Evolutionary conservation across 352 stramenopile species (phyloP), one percentile per base, ranked within the genome.

Genomic region (Globisporangium alternatum): DNA sequence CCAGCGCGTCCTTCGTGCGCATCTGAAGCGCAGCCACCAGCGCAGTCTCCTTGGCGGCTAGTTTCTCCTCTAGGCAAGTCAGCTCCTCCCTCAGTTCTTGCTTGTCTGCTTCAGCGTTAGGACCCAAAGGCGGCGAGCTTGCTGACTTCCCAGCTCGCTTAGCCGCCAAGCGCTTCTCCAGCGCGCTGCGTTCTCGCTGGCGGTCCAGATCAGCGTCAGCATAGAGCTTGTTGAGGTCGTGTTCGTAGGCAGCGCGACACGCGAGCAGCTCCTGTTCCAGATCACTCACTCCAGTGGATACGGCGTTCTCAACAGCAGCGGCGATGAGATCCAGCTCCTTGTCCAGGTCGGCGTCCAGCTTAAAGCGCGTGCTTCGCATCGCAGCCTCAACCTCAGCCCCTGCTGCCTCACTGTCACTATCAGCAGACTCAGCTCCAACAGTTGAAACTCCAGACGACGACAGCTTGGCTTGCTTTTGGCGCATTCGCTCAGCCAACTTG

Each of bases 311-410:
- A 7, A 57, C 51, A 19, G 15, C 21, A 17, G 30, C 19, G 12
- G 51, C 51, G 12, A 57, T 57, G 17, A 57, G 17, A 57, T 57
- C 51, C 19, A 57, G 30, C 51, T 57, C 51, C 2, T 43, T 57
- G 30, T 57, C 51, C 51, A 57, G 19, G 17, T 25, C 19, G n/a
- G 51, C 51, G 30, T 57, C 51, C n/a, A 57, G 51, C 1, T 39
- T 19, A 17, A 57, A 57, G 30, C 17, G 30, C 30, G n/a, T 19
- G 30, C 28, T 10, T 33, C 13, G 51, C 8, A 43, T 41, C 51
- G 19, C 9, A 17, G 51, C n/a, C 30, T 56, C 30, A 7, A 12
- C 30, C 30, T 41, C 51, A 22, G 31, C 51, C 3, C 28, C 51
- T 19, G 17, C 7, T 5, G 10, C 8, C 13, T 21, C 19, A 15